These are phyloP conservation scores for Ophiobolus disseminans DNA, from an alignment of 2,329 filamentous ascomycete genomes.

Conservation along the genomic window DNA sequence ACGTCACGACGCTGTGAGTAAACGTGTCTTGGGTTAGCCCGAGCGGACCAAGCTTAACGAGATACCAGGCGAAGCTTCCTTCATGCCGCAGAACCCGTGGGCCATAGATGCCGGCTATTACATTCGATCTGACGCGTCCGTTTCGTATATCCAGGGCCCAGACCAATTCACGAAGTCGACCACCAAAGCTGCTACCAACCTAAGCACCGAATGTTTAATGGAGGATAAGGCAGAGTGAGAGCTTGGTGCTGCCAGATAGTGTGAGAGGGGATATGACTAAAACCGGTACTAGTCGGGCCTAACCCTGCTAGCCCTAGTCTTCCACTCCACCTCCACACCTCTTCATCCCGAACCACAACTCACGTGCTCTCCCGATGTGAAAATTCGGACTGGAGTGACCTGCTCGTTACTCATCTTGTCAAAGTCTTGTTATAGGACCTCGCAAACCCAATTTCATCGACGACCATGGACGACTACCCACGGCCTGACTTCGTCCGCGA, in stretches of 20 bases:
- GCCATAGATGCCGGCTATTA: slow-evolving; percentile 6
- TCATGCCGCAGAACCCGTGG: slow-evolving; percentile 14
- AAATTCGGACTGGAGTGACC: not conserved
- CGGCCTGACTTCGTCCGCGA: slow-evolving; percentile 69
- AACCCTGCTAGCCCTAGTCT: not conserved
- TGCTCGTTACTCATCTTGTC: not conserved
- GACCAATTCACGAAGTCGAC: not conserved
- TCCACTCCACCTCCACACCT: slow-evolving; percentile 4
- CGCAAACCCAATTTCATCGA: not conserved
- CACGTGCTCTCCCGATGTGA: not conserved
- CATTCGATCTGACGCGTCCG: not conserved
- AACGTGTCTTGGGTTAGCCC: not conserved
- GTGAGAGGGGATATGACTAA: no score
- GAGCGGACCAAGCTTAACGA: not conserved
- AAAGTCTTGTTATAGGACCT: no score
- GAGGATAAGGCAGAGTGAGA: no score
- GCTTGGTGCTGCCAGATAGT: no score
- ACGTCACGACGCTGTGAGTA: not conserved
- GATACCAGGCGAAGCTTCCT: not conserved
- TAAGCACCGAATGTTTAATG: not conserved
- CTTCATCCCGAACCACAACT: not conserved
- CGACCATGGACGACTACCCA: slow-evolving; percentile 57
- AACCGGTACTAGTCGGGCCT: not conserved
- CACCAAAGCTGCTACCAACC: not conserved
- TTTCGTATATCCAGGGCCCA: not conserved